These are phyloP conservation scores for Thielaviopsis punctulata DNA, from an alignment of 2,329 filamentous ascomycete species.

Conservation along the genomic window DNA sequence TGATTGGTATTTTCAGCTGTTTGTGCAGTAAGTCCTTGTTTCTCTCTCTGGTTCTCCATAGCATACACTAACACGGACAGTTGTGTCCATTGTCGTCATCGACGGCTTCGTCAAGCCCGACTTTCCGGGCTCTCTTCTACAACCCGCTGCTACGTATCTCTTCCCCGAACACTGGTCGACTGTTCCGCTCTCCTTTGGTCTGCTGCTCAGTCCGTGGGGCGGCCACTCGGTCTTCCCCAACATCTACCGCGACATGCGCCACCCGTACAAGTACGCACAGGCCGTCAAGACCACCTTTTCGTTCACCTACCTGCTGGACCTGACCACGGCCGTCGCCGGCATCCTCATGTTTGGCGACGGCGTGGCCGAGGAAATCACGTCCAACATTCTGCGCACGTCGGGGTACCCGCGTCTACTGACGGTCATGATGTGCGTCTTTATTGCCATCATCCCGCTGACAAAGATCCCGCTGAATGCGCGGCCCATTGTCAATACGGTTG, in stretches of 20 bases:
- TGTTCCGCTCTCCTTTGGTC: conserved; percentile 71
- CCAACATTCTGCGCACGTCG: conserved; percentile 61
- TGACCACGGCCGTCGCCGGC: conserved; percentile 65
- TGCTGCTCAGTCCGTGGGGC: conserved; percentile 64
- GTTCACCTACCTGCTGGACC: conserved; percentile 75
- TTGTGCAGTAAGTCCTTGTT: conserved; percentile 53
- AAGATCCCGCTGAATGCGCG: conserved; percentile 86
- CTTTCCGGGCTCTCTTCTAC: conserved; percentile 62
- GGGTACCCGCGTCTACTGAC: conserved; percentile 60
- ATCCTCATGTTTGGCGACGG: conserved; percentile 87
- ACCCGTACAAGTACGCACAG: conserved; percentile 64
- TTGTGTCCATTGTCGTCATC: conserved; percentile 66
- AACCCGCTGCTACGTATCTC: conserved; percentile 64
- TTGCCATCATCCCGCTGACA: conserved; percentile 83
- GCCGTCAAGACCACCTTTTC: conserved; percentile 67
- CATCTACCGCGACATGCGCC: conserved; percentile 46
- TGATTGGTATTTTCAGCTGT: conserved; percentile 81
- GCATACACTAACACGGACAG: conserved; percentile 26
- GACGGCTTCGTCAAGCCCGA: conserved; percentile 76
- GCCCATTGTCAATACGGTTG: conserved; percentile 71
- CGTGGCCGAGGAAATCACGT: conserved; percentile 79
- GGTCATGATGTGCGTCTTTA: conserved; percentile 68
- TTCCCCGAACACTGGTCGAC: conserved; percentile 78
- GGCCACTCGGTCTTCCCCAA: conserved; percentile 66
- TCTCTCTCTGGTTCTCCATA: neutral